Evolutionary conservation across 306 rosid genomes (phyloP).

Genomic region (Malus fusca): DNA sequence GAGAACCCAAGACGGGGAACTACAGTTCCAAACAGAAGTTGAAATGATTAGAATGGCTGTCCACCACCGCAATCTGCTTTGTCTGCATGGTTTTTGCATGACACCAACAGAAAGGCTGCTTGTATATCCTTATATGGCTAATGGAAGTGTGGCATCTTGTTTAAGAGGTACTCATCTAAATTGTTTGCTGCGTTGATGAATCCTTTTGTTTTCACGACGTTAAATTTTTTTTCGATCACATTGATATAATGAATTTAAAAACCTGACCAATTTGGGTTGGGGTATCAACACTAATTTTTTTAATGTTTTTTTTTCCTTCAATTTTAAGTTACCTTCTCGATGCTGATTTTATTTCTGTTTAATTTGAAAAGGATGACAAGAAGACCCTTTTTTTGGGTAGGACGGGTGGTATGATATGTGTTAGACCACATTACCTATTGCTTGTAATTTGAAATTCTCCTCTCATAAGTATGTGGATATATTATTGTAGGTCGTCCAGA

Average conservation of each 20-base stretch:
- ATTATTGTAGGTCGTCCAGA: conserved; percentile 50
- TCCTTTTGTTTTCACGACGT: not conserved
- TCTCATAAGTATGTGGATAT: not conserved
- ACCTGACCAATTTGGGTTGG: not conserved
- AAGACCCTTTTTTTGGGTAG: not conserved
- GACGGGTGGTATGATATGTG: not conserved
- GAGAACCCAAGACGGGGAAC: conserved; percentile 79
- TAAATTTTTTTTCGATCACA: not conserved
- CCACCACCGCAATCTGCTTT: conserved; percentile 77
- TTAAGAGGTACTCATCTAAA: conserved; percentile 58
- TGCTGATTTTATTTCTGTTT: not conserved
- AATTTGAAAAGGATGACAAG: not conserved
- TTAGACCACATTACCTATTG: not conserved
- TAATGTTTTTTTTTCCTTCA: not conserved
- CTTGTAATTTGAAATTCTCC: not conserved
- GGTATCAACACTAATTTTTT: not conserved
- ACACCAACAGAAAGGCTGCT: conserved; percentile 94
- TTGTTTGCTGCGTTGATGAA: not conserved
- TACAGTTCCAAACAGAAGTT: conserved; percentile 90
- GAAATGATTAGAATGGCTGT: conserved; percentile 95
- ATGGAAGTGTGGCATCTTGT: conserved; percentile 96
- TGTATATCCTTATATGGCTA: conserved; percentile 86
- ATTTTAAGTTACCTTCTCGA: not conserved
- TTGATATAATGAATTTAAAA: not conserved
- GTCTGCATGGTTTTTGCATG: conserved; percentile 91